Conservation (phyloP, 495 filamentous ascomycete species). For the Lepidopterella palustris region DNA sequence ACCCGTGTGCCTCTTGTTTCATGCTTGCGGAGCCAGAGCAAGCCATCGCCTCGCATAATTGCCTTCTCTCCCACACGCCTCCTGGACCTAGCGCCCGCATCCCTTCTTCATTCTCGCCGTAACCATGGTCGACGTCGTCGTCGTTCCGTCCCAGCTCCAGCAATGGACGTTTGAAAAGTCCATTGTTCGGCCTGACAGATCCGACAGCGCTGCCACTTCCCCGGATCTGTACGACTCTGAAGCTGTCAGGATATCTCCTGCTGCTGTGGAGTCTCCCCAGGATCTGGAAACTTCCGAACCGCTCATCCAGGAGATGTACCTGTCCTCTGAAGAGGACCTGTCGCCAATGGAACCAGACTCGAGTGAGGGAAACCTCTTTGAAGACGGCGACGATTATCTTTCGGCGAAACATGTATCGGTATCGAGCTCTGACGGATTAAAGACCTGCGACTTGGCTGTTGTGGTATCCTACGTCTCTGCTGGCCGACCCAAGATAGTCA, state of each 20-base stretch:
- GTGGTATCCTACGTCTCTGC: conserved; percentile 23
- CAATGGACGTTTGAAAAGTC: conserved; percentile 28
- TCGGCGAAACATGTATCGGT: conserved; percentile 16
- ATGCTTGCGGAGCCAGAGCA: conserved; percentile 10
- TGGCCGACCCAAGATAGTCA: conserved; percentile 25
- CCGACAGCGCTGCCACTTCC: conserved; percentile 26
- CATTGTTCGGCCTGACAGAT: conserved; percentile 14
- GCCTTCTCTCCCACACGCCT: conserved; percentile 10
- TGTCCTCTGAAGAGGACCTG: conserved; percentile 28
- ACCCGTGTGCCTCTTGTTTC: conserved; percentile 20
- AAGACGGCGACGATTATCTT: conserved; percentile 8
- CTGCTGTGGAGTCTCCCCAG: conserved; percentile 10
- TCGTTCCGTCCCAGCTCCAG: conserved; percentile 26
- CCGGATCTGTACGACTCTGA: conserved; percentile 25
- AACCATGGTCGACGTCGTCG: conserved; percentile 24
- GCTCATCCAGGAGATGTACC: conserved; percentile 23
- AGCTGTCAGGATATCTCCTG: conserved; percentile 19
- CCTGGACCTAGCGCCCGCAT: neutral
- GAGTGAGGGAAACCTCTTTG: conserved; percentile 9
- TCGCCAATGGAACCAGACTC: conserved; percentile 21
- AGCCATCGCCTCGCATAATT: conserved; percentile 21
- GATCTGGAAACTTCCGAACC: conserved; percentile 12
- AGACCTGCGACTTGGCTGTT: conserved; percentile 26
- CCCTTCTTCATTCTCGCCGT: neutral
- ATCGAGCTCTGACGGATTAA: conserved; percentile 11